Conservation (phyloP, 2,329 filamentous ascomycete genomes). For the Neocatenulostroma microsporum region DNA sequence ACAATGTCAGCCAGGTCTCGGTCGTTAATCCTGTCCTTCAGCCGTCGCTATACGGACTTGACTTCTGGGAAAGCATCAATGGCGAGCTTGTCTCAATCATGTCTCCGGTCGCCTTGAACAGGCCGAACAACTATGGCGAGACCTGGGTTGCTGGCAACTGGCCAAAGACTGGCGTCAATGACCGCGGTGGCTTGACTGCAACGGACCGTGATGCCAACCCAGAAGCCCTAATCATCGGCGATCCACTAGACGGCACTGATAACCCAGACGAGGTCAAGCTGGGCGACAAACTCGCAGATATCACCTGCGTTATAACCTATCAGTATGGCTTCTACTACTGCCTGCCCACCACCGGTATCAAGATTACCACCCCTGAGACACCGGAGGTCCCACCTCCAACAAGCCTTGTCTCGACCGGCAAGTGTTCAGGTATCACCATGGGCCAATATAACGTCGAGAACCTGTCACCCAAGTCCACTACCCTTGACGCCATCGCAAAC, state of each 20-base stretch:
- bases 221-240: slow-evolving; percentile 58
- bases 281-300: slow-evolving; percentile 56
- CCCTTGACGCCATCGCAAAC: slow-evolving; percentile 51
- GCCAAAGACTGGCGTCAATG: slow-evolving; percentile 55
- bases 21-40: slow-evolving; percentile 53
- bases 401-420: slow-evolving; percentile 46
- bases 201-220: slow-evolving; percentile 59
- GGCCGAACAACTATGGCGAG: slow-evolving; percentile 59
- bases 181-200: slow-evolving; percentile 57
- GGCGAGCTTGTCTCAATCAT: slow-evolving; percentile 61
- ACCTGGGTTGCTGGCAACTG: slow-evolving; percentile 62
- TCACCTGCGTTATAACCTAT: slow-evolving; percentile 61
- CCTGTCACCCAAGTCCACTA: slow-evolving; percentile 48
- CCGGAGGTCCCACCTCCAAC: slow-evolving; percentile 45
- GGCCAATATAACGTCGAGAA: slow-evolving; percentile 66
- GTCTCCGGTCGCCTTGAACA: slow-evolving; percentile 49
- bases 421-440: slow-evolving; percentile 55
- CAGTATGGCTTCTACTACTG: slow-evolving; percentile 63
- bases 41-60: slow-evolving; percentile 56
- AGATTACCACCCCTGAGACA: slow-evolving; percentile 38
- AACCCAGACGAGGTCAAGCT: slow-evolving; percentile 55
- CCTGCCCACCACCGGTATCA: slow-evolving; percentile 53
- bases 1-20: slow-evolving; percentile 52
- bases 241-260: slow-evolving; percentile 55
- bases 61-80: slow-evolving; percentile 65